A percentile compares a stretch with the other conserved stretches of the same genome.
Conservation (phyloP, 108 stramenopile genomes). For the Aurantiochytrium sp. region DNA sequence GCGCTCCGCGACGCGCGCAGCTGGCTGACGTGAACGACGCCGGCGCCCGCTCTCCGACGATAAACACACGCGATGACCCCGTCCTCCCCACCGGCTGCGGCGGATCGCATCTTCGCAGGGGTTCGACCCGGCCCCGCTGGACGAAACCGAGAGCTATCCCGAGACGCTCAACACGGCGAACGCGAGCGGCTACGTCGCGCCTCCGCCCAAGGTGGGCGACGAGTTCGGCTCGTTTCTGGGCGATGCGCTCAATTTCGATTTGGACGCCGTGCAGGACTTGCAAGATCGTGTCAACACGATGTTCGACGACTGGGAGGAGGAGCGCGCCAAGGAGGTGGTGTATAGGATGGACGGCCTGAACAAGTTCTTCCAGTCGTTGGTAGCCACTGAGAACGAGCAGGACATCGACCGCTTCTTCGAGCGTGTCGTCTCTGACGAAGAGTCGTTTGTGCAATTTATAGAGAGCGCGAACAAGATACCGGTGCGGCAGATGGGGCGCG, state of each 20-base stretch:
- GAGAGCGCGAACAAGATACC: background rate
- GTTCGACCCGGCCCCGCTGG: background rate
- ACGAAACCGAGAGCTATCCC: background rate
- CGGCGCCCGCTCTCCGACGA: too few relatives aligned
- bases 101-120: background rate
- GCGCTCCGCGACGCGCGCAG: background rate
- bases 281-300: background rate
- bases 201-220: background rate
- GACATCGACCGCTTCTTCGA: background rate
- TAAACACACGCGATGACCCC: too few relatives aligned
- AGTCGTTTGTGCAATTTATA: background rate
- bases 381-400: background rate
- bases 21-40: background rate
- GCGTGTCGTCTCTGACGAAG: background rate
- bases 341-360: conserved; percentile 13
- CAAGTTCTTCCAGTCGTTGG: background rate
- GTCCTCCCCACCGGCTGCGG: background rate
- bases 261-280: background rate
- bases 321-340: conserved; percentile 3
- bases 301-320: conserved; percentile 26
- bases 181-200: background rate
- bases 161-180: background rate
- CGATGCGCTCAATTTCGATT: background rate
- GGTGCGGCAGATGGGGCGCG: background rate
- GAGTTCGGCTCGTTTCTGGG: background rate